Percentiles rank a stretch among this genome's conserved stretches.
These are phyloP conservation scores for Actinomucor elegans DNA, from an alignment of 371 early-diverging fungal genomes.

Conservation along the genomic window DNA sequence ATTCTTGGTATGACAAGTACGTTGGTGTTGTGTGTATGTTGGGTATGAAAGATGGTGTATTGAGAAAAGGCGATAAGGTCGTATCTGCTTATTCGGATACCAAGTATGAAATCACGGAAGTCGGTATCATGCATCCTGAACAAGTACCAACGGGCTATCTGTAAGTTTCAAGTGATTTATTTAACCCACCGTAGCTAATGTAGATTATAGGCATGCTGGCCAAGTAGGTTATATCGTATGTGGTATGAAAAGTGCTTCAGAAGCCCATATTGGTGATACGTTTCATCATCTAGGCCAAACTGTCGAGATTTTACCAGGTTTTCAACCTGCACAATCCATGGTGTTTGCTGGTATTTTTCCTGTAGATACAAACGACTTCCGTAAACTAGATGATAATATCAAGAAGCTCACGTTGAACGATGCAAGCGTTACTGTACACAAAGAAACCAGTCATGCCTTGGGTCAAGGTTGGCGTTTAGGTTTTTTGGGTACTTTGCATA, in stretches of 20 bases:
- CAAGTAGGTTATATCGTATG: constrained; percentile 95
- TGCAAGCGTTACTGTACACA: constrained; percentile 86
- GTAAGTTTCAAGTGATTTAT: constrained; percentile 40
- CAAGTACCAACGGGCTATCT: constrained; percentile 72
- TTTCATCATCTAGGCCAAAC: constrained; percentile 67
- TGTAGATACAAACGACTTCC: constrained; percentile 86
- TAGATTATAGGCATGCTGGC: constrained; percentile 69
- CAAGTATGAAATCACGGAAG: constrained; percentile 86
- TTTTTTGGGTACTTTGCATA: constrained; percentile 93
- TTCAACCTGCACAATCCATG: constrained; percentile 91
- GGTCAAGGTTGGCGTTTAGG: constrained; percentile 98
- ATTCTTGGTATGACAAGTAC: constrained; percentile 96
- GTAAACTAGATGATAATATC: constrained; percentile 85
- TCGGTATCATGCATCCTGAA: constrained; percentile 97
- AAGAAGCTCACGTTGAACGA: constrained; percentile 93
- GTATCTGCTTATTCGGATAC: constrained; percentile 72
- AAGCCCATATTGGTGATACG: constrained; percentile 97
- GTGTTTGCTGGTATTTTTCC: constrained; percentile 95
- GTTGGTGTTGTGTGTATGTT: constrained; percentile 94
- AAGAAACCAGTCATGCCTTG: constrained; percentile 85
- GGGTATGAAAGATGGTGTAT: constrained; percentile 81
- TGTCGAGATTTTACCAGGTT: constrained; percentile 85
- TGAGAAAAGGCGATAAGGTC: constrained; percentile 85
- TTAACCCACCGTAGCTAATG: neutral
- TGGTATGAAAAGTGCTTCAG: constrained; percentile 91